phyloP scores from a whole-genome alignment of 345 rosid genomes.

The Luvunga scandens region DNA sequence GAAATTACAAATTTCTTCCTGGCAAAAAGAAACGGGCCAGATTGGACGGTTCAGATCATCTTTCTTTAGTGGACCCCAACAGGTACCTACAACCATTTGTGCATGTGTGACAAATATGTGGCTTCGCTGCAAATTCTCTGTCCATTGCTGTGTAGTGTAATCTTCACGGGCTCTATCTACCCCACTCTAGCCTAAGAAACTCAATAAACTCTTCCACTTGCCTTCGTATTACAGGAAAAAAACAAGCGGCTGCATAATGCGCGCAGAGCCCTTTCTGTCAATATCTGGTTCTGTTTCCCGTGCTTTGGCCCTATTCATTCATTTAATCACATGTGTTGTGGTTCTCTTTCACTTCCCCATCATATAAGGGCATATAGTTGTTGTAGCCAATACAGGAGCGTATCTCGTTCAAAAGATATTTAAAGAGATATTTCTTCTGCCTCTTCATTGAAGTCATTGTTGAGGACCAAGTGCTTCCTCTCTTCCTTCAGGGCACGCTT shows the following conservation, averaged over 20 bases:
- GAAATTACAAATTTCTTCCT: neutral
- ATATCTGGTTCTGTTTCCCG: conserved; percentile 15
- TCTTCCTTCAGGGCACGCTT: neutral
- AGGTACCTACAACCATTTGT: conserved; percentile 1
- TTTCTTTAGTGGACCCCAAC: neutral
- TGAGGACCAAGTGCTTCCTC: neutral
- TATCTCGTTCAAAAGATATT: conserved; percentile 1
- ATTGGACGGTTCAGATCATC: conserved; percentile 13
- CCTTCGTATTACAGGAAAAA: conserved; percentile 22
- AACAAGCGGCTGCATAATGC: conserved; percentile 11
- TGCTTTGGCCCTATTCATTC: conserved; percentile 13
- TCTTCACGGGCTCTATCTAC: conserved; percentile 24
- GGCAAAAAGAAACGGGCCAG: neutral
- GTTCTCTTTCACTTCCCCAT: neutral
- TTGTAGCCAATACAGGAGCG: neutral
- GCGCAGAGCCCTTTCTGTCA: conserved; percentile 30
- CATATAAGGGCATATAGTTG: neutral
- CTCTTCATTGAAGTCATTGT: neutral
- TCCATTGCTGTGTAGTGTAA: neutral
- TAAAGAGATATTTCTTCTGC: conserved; percentile 17
- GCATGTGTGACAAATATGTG: conserved; percentile 32
- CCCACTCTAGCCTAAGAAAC: neutral
- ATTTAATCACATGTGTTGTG: conserved; percentile 21
- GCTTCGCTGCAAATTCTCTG: conserved; percentile 16
- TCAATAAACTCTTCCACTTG: conserved; percentile 27